Evolutionary conservation across 2,329 filamentous ascomycete species (phyloP).

Genomic region (Ilyonectria sp.): DNA sequence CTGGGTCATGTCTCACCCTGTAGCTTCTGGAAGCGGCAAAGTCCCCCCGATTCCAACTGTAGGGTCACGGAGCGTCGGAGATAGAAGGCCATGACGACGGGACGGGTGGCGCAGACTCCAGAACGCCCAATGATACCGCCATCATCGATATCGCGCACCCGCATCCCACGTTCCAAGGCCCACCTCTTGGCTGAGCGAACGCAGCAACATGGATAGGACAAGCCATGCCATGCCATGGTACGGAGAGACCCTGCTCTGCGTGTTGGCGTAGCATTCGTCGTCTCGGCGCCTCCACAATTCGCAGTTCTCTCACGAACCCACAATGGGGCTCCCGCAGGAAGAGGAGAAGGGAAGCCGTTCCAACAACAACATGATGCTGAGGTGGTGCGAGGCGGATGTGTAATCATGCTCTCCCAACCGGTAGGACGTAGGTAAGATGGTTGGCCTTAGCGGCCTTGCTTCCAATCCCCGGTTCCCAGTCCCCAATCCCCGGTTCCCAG

Average conservation of each 20-base stretch:
- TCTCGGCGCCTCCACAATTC: slow-evolving; percentile 20
- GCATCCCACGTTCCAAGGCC: not conserved
- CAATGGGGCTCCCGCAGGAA: slow-evolving; percentile 6
- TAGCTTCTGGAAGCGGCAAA: slow-evolving; percentile 31
- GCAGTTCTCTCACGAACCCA: slow-evolving; percentile 12
- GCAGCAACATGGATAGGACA: not conserved
- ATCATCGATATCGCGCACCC: slow-evolving; percentile 16
- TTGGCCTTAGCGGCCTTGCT: not conserved
- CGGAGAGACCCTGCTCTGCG: slow-evolving; percentile 10
- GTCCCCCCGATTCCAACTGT: not conserved
- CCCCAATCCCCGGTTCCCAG: not conserved
- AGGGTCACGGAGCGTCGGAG: not conserved
- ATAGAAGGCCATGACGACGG: slow-evolving; percentile 10
- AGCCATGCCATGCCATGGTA: slow-evolving; percentile 6
- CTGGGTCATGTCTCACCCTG: slow-evolving; percentile 40
- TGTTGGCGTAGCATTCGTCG: slow-evolving; percentile 9
- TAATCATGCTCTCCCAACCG: not conserved
- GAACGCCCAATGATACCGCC: not conserved
- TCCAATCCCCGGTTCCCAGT: not conserved
- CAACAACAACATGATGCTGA: not conserved
- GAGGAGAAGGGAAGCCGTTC: not conserved
- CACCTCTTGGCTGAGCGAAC: slow-evolving; percentile 8
- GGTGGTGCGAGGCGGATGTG: not conserved
- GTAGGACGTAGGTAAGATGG: not conserved
- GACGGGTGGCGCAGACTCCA: not conserved